Evolutionary conservation across 768 basidiomycete species (phyloP), one percentile per base, ranked within the genome.

Genomic region (Russula emetica): DNA sequence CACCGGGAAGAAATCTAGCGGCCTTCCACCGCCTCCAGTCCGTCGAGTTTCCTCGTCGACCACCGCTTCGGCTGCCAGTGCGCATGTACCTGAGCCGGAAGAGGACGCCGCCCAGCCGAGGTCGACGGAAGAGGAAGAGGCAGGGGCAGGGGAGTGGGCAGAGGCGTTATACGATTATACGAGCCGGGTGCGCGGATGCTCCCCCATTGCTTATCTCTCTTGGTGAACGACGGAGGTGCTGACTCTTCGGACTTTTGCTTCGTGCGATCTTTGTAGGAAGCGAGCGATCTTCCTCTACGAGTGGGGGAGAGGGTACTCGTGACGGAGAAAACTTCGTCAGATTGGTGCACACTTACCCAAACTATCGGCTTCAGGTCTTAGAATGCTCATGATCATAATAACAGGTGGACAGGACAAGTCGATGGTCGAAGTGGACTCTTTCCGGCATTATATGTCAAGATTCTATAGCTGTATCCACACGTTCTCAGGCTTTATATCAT

Each of bases 151-250:
- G 5, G 86, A 88, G 65, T 92, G 90, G 90, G 88, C 83, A 18
- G 85, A 91, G 69, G 90, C 78, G 5, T 68, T 90, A 73, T 92
- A 92, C 70, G 89, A 88, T 64, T 92, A 88, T 75, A 76, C 76
- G 49, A 85, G 88, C 56, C 76, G 77, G 69, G 90, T 90, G 67
- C 45, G 75, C 66, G 7, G 14, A 24, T 38, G 11, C 10, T 22
- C 52, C 20, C 20, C 5, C 32, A 20, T 8, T 24, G 5, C 64
- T 53, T 20, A 20, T 36, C 5, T 30, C 18, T 53, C 49, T 32
- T 58, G 32, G 7, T 24, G 44, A 14, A 42, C 34, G 24, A 26
- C 24, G 18, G 53, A 28, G 18, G 11, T 51, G 16, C 55, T 54
- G 26, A 55, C 28, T 14, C 14, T 36, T n/a, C 1, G 63, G 58